These are phyloP conservation scores for Wallacemonas sp. DNA, from an alignment of 208 protist genomes.

Conservation along the genomic window DNA sequence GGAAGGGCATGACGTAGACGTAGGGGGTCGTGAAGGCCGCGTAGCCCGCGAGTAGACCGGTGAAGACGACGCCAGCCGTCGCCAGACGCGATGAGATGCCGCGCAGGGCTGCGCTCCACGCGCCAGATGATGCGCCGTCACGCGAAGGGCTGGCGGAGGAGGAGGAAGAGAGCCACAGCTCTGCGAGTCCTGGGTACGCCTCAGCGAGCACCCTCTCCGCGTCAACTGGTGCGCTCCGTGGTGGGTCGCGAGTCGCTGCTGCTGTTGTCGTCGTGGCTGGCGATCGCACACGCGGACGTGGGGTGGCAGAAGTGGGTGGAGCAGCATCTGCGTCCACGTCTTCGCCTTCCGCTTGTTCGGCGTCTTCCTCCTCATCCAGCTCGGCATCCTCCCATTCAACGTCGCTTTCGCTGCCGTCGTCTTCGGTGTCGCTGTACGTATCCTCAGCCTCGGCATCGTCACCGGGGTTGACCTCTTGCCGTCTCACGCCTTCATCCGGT, in stretches of 20 bases:
- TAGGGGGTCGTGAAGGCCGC: slow-evolving; percentile 67
- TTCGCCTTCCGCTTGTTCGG: neutral
- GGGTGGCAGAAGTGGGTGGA: neutral
- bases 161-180: too few relatives aligned
- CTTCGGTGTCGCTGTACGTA: too few relatives aligned
- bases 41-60: slow-evolving; percentile 74
- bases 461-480: too few relatives aligned
- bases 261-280: neutral
- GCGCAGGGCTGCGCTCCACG: slow-evolving; percentile 13
- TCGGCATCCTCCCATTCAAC: neutral
- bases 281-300: neutral
- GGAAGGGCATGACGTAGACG: slow-evolving; percentile 40
- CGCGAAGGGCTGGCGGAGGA: neutral
- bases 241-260: neutral
- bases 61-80: slow-evolving; percentile 52
- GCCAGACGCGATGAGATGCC: slow-evolving; percentile 37
- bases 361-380: neutral
- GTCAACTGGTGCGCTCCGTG: neutral
- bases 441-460: neutral
- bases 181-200: neutral
- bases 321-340: neutral
- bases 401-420: neutral
- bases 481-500: neutral
- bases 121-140: neutral
- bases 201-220: too few relatives aligned